phyloP scores from a whole-genome alignment of 768 basidiomycete species.

The Hypholoma sublateritium region DNA sequence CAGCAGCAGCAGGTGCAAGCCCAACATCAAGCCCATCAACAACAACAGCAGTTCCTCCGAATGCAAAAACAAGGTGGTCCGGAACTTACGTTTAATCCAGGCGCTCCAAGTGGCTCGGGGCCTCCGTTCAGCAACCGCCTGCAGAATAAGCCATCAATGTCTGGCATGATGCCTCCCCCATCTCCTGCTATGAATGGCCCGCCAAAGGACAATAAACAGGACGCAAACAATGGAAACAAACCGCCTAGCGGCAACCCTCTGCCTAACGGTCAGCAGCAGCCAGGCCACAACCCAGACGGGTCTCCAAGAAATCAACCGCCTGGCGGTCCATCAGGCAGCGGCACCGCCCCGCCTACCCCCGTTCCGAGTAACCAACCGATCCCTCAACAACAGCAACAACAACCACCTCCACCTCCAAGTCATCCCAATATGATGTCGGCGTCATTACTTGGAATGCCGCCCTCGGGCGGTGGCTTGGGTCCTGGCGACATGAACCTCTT shows the following conservation, averaged over 20 bases:
- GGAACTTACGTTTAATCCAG: not conserved
- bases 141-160: slow-evolving; percentile 10
- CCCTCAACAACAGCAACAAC: slow-evolving; percentile 17
- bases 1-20: slow-evolving; percentile 1
- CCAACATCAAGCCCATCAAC: not conserved
- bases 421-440: slow-evolving; percentile 6
- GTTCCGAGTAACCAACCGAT: slow-evolving; percentile 21
- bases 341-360: slow-evolving; percentile 26
- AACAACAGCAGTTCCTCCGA: slow-evolving; percentile 6
- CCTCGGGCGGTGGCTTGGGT: not conserved
- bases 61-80: slow-evolving; percentile 1
- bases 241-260: not conserved
- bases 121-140: slow-evolving; percentile 9
- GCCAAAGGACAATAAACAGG: slow-evolving; percentile 13
- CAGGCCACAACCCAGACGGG: slow-evolving; percentile 14
- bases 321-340: slow-evolving; percentile 15
- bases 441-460: slow-evolving; percentile 7
- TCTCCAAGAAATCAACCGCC: slow-evolving; percentile 15
- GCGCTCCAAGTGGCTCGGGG: not conserved
- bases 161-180: slow-evolving; percentile 14
- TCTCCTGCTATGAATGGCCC: slow-evolving; percentile 16
- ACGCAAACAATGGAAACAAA: not conserved
- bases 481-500: not conserved
- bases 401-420: slow-evolving; percentile 7
- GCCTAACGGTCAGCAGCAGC: slow-evolving; percentile 4